Base-by-base conservation (phyloP, 805 yeast species). In the Nakazawaea pomicola region DNA sequence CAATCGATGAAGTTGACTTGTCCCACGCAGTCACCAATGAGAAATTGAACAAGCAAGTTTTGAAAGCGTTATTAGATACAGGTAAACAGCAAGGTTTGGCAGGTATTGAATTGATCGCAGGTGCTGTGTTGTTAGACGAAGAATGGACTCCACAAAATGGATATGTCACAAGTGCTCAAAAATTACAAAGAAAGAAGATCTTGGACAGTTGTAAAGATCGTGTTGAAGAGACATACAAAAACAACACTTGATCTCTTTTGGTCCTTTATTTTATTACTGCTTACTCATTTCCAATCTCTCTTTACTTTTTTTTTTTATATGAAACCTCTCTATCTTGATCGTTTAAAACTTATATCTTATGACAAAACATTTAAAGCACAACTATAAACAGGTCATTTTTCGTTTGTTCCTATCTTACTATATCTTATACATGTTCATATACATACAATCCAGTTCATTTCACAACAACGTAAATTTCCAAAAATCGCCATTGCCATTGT, bases 121-220 rank as follows among this genome's bases (percentile, higher is more conserved):
- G 90, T 51, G 72, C 83, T 46, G 88, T 83, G 11, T 61, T 93
- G 46, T 72, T 80, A 44, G 90, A 86, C 49, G 91, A 80, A 39
- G 99, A 93, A 68, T 93, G 99, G 98, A 93, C 98, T 30, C 98
- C 99, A 32, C 93, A 88, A 64, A 86, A 79, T 58, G 98, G 96
- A 0, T 87, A 68, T 50, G 95, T 91, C 43, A 89, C 98, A 12
- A 80, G 95, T 45, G 99, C 99, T 19, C 97, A 90, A 66, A 93
- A 93, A 67, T 74, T 93, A 56, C 96, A 91, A 71, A 83, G 99
- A 72, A 85, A 76, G 72, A 84, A 84, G 70, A 93, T 93, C 57
- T 67, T 87, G 52, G 76, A 71, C 24, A 76, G 80, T 46, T 84
- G 82, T 58, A 62, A 80, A 62, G 72, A 72, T 28, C 75, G 72